A percentile compares a stretch with the other conserved stretches of the same genome.
These are phyloP conservation scores for Teunomyces lycoperdinae DNA, from an alignment of 805 yeast species.

Conservation along the genomic window DNA sequence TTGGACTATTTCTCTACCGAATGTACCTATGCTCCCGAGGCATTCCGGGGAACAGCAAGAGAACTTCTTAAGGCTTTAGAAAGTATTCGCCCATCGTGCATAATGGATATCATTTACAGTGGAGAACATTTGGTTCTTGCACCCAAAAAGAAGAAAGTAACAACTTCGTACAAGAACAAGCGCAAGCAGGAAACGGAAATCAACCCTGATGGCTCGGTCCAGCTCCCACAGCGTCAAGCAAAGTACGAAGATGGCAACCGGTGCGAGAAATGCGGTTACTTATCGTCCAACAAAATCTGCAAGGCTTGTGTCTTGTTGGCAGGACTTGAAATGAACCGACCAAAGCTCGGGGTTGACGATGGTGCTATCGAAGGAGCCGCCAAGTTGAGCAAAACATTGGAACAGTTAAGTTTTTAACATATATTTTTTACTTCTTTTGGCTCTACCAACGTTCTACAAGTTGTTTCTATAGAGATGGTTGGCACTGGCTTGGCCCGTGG, in stretches of 20 bases:
- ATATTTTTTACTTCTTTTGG: no score
- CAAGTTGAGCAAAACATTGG: slow-evolving; percentile 56
- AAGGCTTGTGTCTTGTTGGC: slow-evolving; percentile 89
- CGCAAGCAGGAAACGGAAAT: slow-evolving; percentile 46
- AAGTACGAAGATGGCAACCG: slow-evolving; percentile 60
- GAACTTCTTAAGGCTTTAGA: slow-evolving; percentile 87
- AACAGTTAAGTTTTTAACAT: slow-evolving; percentile 50
- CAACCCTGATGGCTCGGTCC: slow-evolving; percentile 61
- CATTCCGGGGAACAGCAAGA: slow-evolving; percentile 96
- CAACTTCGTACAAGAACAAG: slow-evolving; percentile 32
- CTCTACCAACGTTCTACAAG: not conserved
- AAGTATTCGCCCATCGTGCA: slow-evolving; percentile 86
- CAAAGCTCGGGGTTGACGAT: slow-evolving; percentile 58
- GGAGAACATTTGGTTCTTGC: slow-evolving; percentile 81
- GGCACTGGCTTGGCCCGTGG: slow-evolving; percentile 82
- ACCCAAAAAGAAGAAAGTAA: slow-evolving; percentile 48
- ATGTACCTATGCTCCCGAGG: slow-evolving; percentile 98
- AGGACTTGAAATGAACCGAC: slow-evolving; percentile 75
- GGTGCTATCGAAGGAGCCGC: slow-evolving; percentile 65
- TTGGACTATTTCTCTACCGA: slow-evolving; percentile 96
- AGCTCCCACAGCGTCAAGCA: slow-evolving; percentile 25
- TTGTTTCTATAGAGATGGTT: slow-evolving; percentile 47
- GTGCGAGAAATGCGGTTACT: slow-evolving; percentile 88
- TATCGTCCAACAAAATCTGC: slow-evolving; percentile 84
- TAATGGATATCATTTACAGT: slow-evolving; percentile 88